These are phyloP conservation scores for Geosmithia flava DNA, from an alignment of 2,329 filamentous ascomycete genomes.

Conservation along the genomic window DNA sequence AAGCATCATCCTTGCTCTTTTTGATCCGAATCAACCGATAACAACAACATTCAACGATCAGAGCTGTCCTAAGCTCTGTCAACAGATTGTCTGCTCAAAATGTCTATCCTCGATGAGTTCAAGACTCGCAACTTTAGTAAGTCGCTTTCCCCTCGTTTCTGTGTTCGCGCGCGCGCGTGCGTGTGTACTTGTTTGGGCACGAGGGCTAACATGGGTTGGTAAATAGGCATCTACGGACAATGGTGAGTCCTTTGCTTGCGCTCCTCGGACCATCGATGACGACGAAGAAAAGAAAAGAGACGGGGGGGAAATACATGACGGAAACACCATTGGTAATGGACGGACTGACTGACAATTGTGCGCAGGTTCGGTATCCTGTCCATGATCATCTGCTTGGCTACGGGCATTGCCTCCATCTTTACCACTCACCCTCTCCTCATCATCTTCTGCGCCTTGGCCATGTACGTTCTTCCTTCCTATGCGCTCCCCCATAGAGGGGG, in stretches of 20 bases:
- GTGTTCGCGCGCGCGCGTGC: conserved; percentile 1
- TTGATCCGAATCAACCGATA: neutral
- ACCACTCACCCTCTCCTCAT: conserved; percentile 37
- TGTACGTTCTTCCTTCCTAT: conserved; percentile 29
- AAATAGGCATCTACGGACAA: conserved; percentile 60
- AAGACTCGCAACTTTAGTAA: conserved; percentile 63
- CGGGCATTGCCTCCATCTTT: conserved; percentile 58
- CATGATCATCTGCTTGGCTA: conserved; percentile 59
- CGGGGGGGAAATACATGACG: no score
- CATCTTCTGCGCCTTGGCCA: conserved; percentile 37
- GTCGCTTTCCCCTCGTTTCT: conserved; percentile 14
- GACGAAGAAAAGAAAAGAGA: neutral
- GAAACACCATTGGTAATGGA: no score
- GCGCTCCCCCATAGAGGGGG: neutral
- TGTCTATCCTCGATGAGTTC: conserved; percentile 63
- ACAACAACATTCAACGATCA: neutral
- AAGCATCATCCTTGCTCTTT: neutral
- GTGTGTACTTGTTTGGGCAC: neutral
- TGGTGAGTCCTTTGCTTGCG: conserved; percentile 40
- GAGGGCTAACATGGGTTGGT: conserved; percentile 18
- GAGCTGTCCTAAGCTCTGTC: neutral
- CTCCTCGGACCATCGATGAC: neutral
- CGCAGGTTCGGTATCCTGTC: conserved; percentile 55
- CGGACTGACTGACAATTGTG: neutral
- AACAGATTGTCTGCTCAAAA: conserved; percentile 24